Evolutionary conservation across 2,329 filamentous ascomycete species (phyloP), one percentile per base, ranked within the genome.

Genomic region (Botryosphaeria dothidea): DNA sequence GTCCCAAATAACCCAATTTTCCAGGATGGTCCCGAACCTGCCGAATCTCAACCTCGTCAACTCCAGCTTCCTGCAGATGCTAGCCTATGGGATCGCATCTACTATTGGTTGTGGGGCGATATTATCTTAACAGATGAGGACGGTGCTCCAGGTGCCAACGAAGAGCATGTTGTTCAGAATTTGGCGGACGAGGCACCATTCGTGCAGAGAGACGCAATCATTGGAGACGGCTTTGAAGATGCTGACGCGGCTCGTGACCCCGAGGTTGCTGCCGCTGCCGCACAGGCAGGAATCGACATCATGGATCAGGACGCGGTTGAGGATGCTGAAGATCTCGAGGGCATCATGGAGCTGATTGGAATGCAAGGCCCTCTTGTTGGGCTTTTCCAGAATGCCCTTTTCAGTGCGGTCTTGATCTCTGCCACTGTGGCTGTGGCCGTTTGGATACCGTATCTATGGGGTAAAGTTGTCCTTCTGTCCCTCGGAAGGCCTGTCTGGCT

Each of bases 321-420:
- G 67, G 80, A 97, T 69, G 91, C 91, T 9, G 95, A 99, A 78
- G 95, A 99, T 73, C 88, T 99, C 17, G 95, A 99, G 75, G 95
- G 95, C 0, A 92, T 99, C 61, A 88, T 99, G 82, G 95, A 99
- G 76, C 86, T 99, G 17, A 90, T 99, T 66, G 95, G 95, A 41
- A 96, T 99, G 91, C 92, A 96, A 72, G 95, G 95, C 0, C 95
- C 95, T 0, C 84, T 99, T 3, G 90, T 90, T 15, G 93, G 92
- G 2, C 85, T 99, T 5, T 88, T 98, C 69, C 95, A 99, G 73
- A 99, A 99, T 70, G 93, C 92, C 64, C 88, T 97, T 17, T 99
- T 99, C 77, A 97, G 94, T 74, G 90, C 91, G 7, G 90, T 98
- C 51, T 84, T 99, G 29, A 92, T 99, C 15, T 91, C 92, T 0